Evolutionary conservation across 2,329 filamentous ascomycete genomes (phyloP), one percentile per base, ranked within the genome.

Genomic region (Alternaria sp.): DNA sequence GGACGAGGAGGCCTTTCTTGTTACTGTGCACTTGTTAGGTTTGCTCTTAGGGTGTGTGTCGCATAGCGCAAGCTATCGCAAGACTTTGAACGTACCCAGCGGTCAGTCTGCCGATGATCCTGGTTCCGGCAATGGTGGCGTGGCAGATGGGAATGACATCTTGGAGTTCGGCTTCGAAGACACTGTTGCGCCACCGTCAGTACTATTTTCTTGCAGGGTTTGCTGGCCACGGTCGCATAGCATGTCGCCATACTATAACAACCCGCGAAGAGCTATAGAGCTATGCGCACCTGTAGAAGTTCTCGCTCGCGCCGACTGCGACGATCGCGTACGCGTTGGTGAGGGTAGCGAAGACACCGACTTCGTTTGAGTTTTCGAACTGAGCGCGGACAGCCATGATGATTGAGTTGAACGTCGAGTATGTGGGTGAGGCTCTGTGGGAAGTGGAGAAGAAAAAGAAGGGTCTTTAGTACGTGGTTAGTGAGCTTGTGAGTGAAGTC

Each of bases 291-390:
- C 89, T 94, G 89, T 98, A 98, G 83, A 99, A 99, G 88, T 98
- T 98, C 86, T 97, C 94, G 78, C 93, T 97, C 74, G 93, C 94
- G 78, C 96, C 96, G 71, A 97, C 89, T 69, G 95, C 94, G 74
- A 97, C 93, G 75, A 99, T 87, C 74, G 94, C 93, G 83, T 97
- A 99, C 64, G 93, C 95, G 84, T 99, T 99, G 73, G 96, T 99
- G 80, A 99, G 91, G 66, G 93, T 97, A 65, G 94, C 85, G 83
- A 99, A 99, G 79, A 98, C 96, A 81, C 96, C 96, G 79, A 99
- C 92, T 85, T 96, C 92, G 84, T 95, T 95, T 76, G 91, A 95
- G 85, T 94, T 95, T 83, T 96, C 92, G 80, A 96, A 96, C 80
- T 93, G 79, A 65, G 84, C 84, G 79, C 84, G 83, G 66, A 85